phyloP scores from a whole-genome alignment of 2,329 filamentous ascomycete genomes.

The Claviceps cyperi region DNA sequence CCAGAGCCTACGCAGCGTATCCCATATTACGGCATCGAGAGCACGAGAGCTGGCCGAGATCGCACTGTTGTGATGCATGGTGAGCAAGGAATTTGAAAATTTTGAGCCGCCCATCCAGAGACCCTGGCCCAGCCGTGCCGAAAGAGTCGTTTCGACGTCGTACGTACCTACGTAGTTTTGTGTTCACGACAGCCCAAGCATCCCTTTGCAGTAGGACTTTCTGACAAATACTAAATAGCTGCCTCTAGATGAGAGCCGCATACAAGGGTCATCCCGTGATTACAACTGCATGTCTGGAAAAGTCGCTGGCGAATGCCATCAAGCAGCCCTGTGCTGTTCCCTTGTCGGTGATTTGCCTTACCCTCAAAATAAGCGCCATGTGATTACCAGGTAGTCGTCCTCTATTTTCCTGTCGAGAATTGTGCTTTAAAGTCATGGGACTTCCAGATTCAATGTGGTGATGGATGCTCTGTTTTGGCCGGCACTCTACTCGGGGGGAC shows the following conservation, averaged over 20 bases:
- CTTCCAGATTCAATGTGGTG: too few species aligned
- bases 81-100: background rate
- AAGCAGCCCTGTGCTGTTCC: background rate
- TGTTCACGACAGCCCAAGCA: constrained; percentile 5
- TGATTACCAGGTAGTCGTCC: too few species aligned
- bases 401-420: too few species aligned
- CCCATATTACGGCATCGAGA: constrained; percentile 2
- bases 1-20: constrained; percentile 5
- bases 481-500: too few species aligned
- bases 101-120: background rate
- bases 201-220: background rate
- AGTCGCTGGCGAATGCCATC: background rate
- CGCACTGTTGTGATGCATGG: background rate
- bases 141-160: background rate
- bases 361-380: too few species aligned
- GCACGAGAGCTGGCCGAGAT: constrained; percentile 4
- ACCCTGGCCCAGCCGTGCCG: background rate
- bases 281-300: constrained; percentile 1
- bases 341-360: background rate
- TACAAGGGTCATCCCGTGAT: background rate
- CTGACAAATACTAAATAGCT: constrained; percentile 1
- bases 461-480: too few species aligned
- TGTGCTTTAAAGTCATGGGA: too few species aligned
- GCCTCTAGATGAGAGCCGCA: background rate
- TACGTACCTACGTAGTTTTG: constrained; percentile 6